Conservation (phyloP, 2,329 filamentous ascomycete species). For the Calonectria multiphialidica region DNA sequence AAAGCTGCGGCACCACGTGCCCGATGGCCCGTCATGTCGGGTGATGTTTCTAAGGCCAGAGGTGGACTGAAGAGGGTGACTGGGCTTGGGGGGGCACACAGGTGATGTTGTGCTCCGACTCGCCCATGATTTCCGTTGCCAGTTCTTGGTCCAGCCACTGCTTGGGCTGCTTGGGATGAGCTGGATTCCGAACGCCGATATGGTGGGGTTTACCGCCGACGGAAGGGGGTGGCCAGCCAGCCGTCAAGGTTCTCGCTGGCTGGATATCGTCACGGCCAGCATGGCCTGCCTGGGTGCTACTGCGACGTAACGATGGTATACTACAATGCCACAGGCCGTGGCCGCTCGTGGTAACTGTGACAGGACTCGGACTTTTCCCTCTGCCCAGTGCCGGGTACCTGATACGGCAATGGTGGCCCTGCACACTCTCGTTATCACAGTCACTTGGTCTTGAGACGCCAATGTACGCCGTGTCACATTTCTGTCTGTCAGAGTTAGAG, state of each 20-base stretch:
- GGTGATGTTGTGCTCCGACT: slow-evolving; percentile 27
- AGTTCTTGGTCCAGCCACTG: not conserved
- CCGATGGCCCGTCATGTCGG: slow-evolving; percentile 34
- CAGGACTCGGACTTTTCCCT: slow-evolving; percentile 12
- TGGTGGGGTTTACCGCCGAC: slow-evolving; percentile 16
- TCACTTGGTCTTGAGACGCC: slow-evolving; percentile 8
- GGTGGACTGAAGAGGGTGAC: slow-evolving; percentile 24
- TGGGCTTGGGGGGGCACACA: slow-evolving; percentile 9
- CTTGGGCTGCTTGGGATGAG: not conserved
- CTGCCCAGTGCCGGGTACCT: slow-evolving; percentile 5
- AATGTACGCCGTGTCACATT: slow-evolving; percentile 19
- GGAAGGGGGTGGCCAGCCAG: not conserved
- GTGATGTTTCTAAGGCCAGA: slow-evolving; percentile 33
- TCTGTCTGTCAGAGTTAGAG: slow-evolving; percentile 21
- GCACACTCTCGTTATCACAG: not conserved
- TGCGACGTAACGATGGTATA: slow-evolving; percentile 1
- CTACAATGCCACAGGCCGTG: not conserved
- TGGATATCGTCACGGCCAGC: slow-evolving; percentile 9
- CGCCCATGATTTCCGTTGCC: not conserved
- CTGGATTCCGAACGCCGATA: slow-evolving; percentile 15
- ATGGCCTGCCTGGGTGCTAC: not conserved
- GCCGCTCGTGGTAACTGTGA: not conserved
- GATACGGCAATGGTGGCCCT: slow-evolving; percentile 5
- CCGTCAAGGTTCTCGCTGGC: slow-evolving; percentile 23
- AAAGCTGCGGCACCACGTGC: slow-evolving; percentile 36